Percentiles rank a stretch among this genome's conserved stretches.
Conservation (phyloP, 148 eudicot species). For the Persicaria tinctoria region DNA sequence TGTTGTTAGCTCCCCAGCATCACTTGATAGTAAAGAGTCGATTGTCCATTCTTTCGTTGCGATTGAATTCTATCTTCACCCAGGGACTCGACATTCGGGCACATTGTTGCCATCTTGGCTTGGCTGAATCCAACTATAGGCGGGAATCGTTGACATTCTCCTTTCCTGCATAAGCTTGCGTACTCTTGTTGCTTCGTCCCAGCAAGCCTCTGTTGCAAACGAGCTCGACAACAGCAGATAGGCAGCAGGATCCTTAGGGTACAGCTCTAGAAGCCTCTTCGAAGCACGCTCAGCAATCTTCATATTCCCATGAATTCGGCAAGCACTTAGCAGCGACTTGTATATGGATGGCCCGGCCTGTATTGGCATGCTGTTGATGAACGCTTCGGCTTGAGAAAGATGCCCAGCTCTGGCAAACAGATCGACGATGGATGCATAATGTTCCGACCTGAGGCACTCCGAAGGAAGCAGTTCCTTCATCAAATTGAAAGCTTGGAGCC, state of each 20-base stretch:
- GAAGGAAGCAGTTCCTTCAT: constrained; percentile 26
- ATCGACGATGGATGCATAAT: constrained; percentile 57
- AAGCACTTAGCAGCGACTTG: constrained; percentile 51
- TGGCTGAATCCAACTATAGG: constrained; percentile 37
- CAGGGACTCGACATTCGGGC: no score
- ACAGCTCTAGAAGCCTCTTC: constrained; percentile 33
- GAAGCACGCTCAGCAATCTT: constrained; percentile 37
- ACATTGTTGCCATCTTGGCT: background rate
- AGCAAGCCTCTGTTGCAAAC: constrained; percentile 41
- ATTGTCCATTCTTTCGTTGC: no score
- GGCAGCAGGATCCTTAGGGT: constrained; percentile 39
- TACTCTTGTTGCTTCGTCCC: constrained; percentile 39
- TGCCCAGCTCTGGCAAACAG: constrained; percentile 51
- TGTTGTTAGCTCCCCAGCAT: no score
- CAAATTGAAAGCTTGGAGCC: constrained; percentile 37
- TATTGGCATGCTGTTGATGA: constrained; percentile 42
- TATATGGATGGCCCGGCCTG: constrained; percentile 34
- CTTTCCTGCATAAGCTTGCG: constrained; percentile 39
- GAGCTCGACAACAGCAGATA: constrained; percentile 44
- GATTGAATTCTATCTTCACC: no score
- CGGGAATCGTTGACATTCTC: constrained; percentile 31
- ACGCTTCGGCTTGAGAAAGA: constrained; percentile 47
- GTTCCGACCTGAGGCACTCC: constrained; percentile 28
- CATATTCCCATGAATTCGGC: constrained; percentile 43
- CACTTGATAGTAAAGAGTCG: no score